Percentiles rank a stretch among this genome's conserved stretches.
These are phyloP conservation scores for Plasmodium adleri DNA, from an alignment of 169 alveolate species.

Conservation along the genomic window DNA sequence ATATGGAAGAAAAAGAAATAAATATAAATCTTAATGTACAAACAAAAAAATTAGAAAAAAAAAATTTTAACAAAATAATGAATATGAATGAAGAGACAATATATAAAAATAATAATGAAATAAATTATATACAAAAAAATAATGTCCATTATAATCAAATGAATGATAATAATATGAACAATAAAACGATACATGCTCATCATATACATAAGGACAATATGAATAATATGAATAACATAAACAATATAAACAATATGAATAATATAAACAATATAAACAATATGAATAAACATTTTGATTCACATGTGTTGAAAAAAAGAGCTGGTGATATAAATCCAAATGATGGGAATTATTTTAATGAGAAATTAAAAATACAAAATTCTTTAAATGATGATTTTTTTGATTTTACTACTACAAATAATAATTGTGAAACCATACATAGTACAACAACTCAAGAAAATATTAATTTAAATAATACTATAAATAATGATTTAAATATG, in stretches of 20 bases:
- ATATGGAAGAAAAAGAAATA: slow-evolving; percentile 25
- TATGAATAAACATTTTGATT: neutral
- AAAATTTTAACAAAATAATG: slow-evolving; percentile 4
- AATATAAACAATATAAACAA: neutral
- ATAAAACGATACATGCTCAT: neutral
- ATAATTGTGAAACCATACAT: neutral
- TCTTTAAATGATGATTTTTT: neutral
- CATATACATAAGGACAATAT: neutral
- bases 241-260: neutral
- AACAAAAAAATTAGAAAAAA: neutral
- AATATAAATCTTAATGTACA: neutral
- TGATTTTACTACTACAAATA: neutral
- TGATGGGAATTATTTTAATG: slow-evolving; percentile 7
- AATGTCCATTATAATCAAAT: neutral
- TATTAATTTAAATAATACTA: slow-evolving; percentile 10
- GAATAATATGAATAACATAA: neutral
- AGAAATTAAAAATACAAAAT: neutral
- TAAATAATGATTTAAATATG: slow-evolving; percentile 11
- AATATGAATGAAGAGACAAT: neutral
- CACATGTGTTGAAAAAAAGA: neutral
- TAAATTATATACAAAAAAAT: neutral
- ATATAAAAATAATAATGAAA: slow-evolving; percentile 3
- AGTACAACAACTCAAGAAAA: slow-evolving; percentile 2
- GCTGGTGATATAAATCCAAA: too few species aligned
- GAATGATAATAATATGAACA: neutral